Evolutionary conservation across 371 early-diverging fungal genomes (phyloP).

Genomic region (Choanephora cucurbitarum): DNA sequence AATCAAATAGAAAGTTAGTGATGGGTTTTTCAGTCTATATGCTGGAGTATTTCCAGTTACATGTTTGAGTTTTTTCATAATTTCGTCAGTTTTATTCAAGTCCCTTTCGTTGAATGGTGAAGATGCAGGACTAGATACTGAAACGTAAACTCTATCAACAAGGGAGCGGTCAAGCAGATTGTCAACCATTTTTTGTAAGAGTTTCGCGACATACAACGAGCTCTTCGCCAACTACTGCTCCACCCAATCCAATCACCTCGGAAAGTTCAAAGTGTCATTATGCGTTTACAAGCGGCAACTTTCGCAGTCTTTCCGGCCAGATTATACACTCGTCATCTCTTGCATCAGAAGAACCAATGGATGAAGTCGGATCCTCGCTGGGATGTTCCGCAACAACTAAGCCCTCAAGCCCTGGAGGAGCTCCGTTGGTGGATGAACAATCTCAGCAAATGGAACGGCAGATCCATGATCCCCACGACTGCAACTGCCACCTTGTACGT

Average conservation of each 20-base stretch:
- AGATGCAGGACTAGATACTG: conserved; percentile 20
- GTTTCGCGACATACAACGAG: conserved; percentile 25
- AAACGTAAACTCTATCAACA: conserved; percentile 18
- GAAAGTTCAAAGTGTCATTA: conserved; percentile 11
- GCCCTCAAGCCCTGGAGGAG: not conserved
- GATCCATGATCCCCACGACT: conserved; percentile 2
- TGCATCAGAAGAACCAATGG: conserved; percentile 12
- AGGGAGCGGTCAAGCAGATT: conserved; percentile 22
- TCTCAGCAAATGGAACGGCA: conserved; percentile 16
- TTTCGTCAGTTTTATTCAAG: conserved; percentile 21
- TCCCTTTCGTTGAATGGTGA: conserved; percentile 22
- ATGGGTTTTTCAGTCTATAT: no score
- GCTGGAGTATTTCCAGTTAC: no score
- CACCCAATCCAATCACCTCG: conserved; percentile 2
- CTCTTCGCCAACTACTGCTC: conserved; percentile 9
- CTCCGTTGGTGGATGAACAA: conserved; percentile 16
- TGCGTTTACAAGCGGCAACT: conserved; percentile 13
- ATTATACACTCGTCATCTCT: conserved; percentile 15
- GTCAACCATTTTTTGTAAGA: conserved; percentile 10
- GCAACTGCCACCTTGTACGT: conserved; percentile 10
- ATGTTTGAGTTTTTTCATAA: conserved; percentile 22
- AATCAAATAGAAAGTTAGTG: no score
- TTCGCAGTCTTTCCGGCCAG: conserved; percentile 17
- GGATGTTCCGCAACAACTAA: not conserved
- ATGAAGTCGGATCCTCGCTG: conserved; percentile 16